These are phyloP conservation scores for Phialemoniopsis sp. DNA, from an alignment of 2,329 filamentous ascomycete species.

Conservation along the genomic window DNA sequence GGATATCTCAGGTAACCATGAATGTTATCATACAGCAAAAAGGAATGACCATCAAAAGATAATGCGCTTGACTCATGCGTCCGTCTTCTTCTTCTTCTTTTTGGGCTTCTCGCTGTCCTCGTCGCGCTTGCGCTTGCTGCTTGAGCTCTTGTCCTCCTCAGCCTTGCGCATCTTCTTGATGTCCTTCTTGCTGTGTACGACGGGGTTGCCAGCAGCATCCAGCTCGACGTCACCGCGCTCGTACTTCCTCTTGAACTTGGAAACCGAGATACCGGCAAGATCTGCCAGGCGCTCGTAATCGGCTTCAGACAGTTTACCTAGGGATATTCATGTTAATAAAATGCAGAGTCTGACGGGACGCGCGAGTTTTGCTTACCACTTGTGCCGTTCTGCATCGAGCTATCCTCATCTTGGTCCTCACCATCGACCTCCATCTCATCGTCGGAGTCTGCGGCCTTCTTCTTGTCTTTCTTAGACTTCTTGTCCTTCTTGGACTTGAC, in stretches of 20 bases:
- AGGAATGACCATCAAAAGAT: conserved; percentile 6
- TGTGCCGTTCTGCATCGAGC: conserved; percentile 2
- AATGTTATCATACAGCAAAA: conserved; percentile 18
- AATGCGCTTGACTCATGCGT: neutral
- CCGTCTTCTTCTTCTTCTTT: conserved; percentile 41
- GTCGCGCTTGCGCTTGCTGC: conserved; percentile 65
- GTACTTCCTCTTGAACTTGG: conserved; percentile 75
- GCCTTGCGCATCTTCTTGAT: conserved; percentile 26
- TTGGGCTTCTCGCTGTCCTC: conserved; percentile 59
- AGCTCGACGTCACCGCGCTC: conserved; percentile 72
- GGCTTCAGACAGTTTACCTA: conserved; percentile 44
- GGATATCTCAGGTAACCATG: conserved; percentile 13
- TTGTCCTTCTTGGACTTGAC: conserved; percentile 22
- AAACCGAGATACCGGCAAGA: conserved; percentile 64
- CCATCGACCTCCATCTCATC: conserved; percentile 5
- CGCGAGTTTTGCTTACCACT: conserved; percentile 1
- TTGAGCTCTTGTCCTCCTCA: conserved; percentile 23
- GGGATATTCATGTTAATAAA: too few relatives aligned
- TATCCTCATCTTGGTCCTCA: conserved; percentile 3
- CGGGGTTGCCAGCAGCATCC: conserved; percentile 59
- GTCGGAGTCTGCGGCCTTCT: conserved; percentile 7
- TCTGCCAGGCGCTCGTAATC: conserved; percentile 59
- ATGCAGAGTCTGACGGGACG: too few relatives aligned
- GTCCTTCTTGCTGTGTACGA: conserved; percentile 52
- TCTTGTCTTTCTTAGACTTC: conserved; percentile 13